phyloP scores from a whole-genome alignment of 2,329 filamentous ascomycete genomes.

The Cladosporium austrohemisphaericum region DNA sequence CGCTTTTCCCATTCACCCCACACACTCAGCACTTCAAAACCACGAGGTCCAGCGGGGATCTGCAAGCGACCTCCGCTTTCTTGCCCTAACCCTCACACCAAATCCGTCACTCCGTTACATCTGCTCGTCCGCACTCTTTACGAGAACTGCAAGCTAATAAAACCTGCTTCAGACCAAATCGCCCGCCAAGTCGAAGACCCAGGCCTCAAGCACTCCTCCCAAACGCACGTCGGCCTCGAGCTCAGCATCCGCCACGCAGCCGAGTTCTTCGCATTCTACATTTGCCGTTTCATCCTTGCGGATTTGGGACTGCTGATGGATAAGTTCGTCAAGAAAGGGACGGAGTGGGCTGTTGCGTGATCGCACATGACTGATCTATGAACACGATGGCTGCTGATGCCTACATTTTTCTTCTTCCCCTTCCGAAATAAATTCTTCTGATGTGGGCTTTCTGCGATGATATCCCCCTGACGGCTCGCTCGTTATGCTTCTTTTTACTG shows the following conservation, averaged over 20 bases:
- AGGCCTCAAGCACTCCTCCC: constrained; percentile 83
- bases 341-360: constrained; percentile 78
- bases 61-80: background rate
- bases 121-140: background rate
- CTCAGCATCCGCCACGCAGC: constrained; percentile 88
- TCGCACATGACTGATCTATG: background rate
- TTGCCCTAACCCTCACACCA: no score
- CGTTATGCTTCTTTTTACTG: background rate
- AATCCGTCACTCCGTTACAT: no score
- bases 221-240: constrained; percentile 92
- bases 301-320: constrained; percentile 84
- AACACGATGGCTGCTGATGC: constrained; percentile 2
- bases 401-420: constrained; percentile 12
- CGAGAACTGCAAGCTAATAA: background rate
- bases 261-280: constrained; percentile 96
- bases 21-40: no score
- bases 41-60: no score
- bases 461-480: constrained; percentile 6
- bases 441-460: constrained; percentile 1
- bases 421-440: constrained; percentile 8
- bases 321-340: constrained; percentile 94
- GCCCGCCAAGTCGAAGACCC: constrained; percentile 94
- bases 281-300: constrained; percentile 88
- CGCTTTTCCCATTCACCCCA: background rate
- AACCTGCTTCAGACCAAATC: constrained; percentile 69